Conservation (phyloP, 306 rosid species). For the Vicia faba region DNA sequence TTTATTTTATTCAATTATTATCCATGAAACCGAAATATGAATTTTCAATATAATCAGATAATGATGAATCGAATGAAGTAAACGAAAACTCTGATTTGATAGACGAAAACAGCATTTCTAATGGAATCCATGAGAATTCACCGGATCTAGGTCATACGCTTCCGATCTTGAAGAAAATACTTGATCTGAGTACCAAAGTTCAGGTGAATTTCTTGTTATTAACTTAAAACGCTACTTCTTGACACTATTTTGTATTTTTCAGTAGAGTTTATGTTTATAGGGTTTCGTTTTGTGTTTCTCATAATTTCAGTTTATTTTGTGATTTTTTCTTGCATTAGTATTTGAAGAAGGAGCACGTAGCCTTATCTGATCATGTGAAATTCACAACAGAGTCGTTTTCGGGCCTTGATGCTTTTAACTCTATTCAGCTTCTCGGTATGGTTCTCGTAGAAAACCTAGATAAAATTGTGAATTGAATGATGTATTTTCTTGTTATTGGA, state of each 20-base stretch:
- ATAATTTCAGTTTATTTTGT: slow-evolving; percentile 22
- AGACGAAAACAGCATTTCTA: slow-evolving; percentile 51
- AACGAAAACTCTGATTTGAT: slow-evolving; percentile 44
- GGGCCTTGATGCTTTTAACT: slow-evolving; percentile 56
- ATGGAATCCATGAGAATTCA: slow-evolving; percentile 57
- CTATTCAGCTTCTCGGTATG: slow-evolving; percentile 73
- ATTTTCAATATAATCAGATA: slow-evolving; percentile 37
- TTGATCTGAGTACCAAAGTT: slow-evolving; percentile 59
- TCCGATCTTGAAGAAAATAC: slow-evolving; percentile 76
- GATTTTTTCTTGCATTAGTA: slow-evolving; percentile 49
- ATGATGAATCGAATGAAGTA: slow-evolving; percentile 37
- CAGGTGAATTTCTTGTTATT: slow-evolving; percentile 47
- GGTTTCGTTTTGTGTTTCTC: neutral
- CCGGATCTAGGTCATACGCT: slow-evolving; percentile 66
- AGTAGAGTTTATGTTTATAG: neutral
- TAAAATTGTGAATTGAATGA: slow-evolving; percentile 6
- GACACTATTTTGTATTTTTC: neutral
- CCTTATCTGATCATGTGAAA: slow-evolving; percentile 62
- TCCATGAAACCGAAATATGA: neutral
- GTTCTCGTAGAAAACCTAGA: slow-evolving; percentile 13
- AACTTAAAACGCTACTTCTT: neutral
- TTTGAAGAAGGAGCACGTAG: slow-evolving; percentile 68
- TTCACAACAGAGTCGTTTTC: slow-evolving; percentile 56
- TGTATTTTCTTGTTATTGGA: neutral
- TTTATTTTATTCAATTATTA: neutral